phyloP scores from a whole-genome alignment of 306 rosid species.

The Cicer arietinum region DNA sequence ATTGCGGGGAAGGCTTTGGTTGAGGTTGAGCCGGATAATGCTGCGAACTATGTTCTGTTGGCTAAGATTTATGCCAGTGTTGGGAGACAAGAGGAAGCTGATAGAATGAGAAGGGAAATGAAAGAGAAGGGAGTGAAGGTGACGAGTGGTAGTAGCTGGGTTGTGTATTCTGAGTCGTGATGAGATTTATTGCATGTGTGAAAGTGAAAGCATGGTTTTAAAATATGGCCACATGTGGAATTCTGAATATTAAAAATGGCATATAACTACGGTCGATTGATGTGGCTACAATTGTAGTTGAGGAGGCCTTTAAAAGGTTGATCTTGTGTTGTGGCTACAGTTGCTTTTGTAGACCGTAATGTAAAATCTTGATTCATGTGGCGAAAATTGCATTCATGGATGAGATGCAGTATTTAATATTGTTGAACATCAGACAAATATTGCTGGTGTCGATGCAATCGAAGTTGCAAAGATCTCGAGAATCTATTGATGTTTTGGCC shows the following conservation, averaged over 20 bases:
- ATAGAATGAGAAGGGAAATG: conserved; percentile 61
- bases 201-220: not conserved
- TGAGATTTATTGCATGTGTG: conserved; percentile 13
- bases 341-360: too few relatives aligned
- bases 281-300: too few relatives aligned
- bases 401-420: not conserved
- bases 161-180: conserved; percentile 59
- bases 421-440: not conserved
- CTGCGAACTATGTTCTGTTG: conserved; percentile 74
- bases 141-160: conserved; percentile 74
- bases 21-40: conserved; percentile 77
- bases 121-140: conserved; percentile 64
- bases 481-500: not conserved
- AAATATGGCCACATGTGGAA: too few relatives aligned
- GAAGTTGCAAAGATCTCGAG: not conserved
- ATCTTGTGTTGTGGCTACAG: too few relatives aligned
- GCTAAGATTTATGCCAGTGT: conserved; percentile 67
- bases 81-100: conserved; percentile 75
- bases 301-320: too few relatives aligned
- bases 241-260: too few relatives aligned
- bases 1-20: conserved; percentile 69
- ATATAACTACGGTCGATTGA: too few relatives aligned
- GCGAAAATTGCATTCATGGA: not conserved
- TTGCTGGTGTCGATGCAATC: not conserved
- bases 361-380: too few relatives aligned